These are phyloP conservation scores for Mallotus repandus DNA, from an alignment of 441 rosid species.

Conservation along the genomic window DNA sequence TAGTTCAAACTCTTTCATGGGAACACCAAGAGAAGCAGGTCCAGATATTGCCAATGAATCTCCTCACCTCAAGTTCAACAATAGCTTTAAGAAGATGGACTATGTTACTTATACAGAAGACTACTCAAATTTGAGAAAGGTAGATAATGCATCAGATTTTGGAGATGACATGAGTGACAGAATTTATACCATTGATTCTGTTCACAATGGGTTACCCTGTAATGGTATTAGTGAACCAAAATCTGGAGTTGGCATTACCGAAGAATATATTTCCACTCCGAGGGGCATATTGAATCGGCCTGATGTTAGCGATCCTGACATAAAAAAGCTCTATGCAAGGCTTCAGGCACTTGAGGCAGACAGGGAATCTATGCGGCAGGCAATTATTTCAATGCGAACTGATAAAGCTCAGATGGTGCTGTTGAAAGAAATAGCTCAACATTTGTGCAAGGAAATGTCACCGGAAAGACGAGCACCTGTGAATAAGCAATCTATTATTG, in stretches of 20 bases:
- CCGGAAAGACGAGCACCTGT: slow-evolving; percentile 55
- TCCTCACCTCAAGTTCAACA: slow-evolving; percentile 50
- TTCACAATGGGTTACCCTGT: slow-evolving; percentile 45
- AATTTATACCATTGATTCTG: slow-evolving; percentile 85
- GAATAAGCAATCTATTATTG: slow-evolving; percentile 46
- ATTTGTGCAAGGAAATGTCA: slow-evolving; percentile 67
- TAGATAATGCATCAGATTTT: slow-evolving; percentile 49
- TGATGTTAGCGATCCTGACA: slow-evolving; percentile 65
- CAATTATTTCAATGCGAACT: slow-evolving; percentile 89
- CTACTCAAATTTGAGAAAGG: slow-evolving; percentile 35
- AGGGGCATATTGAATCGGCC: slow-evolving; percentile 43
- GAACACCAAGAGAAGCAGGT: slow-evolving; percentile 40
- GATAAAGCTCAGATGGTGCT: slow-evolving; percentile 88
- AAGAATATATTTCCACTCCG: slow-evolving; percentile 51
- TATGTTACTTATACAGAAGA: slow-evolving; percentile 40
- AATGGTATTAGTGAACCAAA: slow-evolving; percentile 36
- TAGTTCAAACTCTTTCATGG: slow-evolving; percentile 53
- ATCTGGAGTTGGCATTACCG: slow-evolving; percentile 42
- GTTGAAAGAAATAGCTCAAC: slow-evolving; percentile 95
- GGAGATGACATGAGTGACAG: slow-evolving; percentile 83
- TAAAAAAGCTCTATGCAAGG: slow-evolving; percentile 84
- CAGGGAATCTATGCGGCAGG: slow-evolving; percentile 97
- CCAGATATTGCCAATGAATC: slow-evolving; percentile 49
- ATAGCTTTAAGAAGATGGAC: slow-evolving; percentile 55
- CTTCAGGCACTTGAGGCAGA: slow-evolving; percentile 98